Evolutionary conservation across 2,329 filamentous ascomycete genomes (phyloP).

Genomic region (Orbilia oligospora): DNA sequence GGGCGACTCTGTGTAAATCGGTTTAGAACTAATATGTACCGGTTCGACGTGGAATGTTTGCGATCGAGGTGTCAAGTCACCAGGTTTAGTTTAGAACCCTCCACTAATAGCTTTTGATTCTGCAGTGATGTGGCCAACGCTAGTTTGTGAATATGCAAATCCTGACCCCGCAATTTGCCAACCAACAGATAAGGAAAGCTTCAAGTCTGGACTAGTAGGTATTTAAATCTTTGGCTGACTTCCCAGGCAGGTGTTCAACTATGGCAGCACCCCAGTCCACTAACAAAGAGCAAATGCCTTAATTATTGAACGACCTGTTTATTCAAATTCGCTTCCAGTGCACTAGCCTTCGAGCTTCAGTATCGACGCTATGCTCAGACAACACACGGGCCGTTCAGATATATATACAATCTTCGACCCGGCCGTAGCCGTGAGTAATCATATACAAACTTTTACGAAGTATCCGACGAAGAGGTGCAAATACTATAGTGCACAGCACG

Average conservation of each 20-base stretch:
- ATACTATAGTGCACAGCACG: too few species aligned
- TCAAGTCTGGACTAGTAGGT: not conserved
- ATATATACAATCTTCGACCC: too few species aligned
- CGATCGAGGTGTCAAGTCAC: conserved; percentile 18
- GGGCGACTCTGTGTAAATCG: conserved; percentile 1
- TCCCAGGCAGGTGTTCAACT: not conserved
- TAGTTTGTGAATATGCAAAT: conserved; percentile 16
- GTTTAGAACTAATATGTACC: conserved; percentile 4
- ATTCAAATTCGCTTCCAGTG: too few species aligned
- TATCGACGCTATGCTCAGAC: too few species aligned
- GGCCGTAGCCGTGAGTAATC: too few species aligned
- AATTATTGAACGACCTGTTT: too few species aligned
- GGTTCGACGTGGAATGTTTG: conserved; percentile 22
- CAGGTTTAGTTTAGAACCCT: not conserved
- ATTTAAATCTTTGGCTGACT: not conserved
- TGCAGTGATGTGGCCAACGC: conserved; percentile 19
- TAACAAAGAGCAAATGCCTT: too few species aligned
- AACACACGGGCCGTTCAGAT: too few species aligned
- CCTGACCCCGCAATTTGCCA: conserved; percentile 22
- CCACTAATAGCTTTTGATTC: not conserved
- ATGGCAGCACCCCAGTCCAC: not conserved
- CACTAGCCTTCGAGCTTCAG: too few species aligned
- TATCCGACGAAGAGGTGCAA: too few species aligned
- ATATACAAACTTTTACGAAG: too few species aligned
- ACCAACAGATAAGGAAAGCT: conserved; percentile 5